Evolutionary conservation across 352 stramenopile genomes (phyloP).

Genomic region (Phytophthora fragariae): DNA sequence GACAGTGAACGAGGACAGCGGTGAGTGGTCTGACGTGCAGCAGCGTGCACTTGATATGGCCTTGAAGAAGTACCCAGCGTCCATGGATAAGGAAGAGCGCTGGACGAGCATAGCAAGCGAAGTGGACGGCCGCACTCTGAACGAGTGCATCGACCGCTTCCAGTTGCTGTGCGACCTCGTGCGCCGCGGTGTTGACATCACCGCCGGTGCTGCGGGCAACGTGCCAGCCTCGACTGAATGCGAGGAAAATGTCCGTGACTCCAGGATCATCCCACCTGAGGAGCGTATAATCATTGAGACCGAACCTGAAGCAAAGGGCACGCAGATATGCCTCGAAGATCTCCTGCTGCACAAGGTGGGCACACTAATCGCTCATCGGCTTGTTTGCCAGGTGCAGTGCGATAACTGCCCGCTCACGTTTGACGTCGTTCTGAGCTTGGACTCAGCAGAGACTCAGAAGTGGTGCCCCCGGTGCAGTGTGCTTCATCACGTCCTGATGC

Average conservation of each 20-base stretch:
- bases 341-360: conserved; percentile 76
- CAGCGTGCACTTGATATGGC: conserved; percentile 66
- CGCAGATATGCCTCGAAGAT: conserved; percentile 61
- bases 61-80: conserved; percentile 66
- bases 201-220: conserved; percentile 5
- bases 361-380: conserved; percentile 62
- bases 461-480: conserved; percentile 80
- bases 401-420: conserved; percentile 71
- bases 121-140: conserved; percentile 64
- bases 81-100: conserved; percentile 68
- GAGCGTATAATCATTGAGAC: conserved; percentile 57
- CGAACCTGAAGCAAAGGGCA: conserved; percentile 52
- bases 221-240: conserved; percentile 3
- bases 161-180: conserved; percentile 64
- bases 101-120: conserved; percentile 71
- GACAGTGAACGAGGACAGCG: conserved; percentile 10
- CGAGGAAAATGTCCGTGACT: conserved; percentile 25
- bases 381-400: conserved; percentile 71
- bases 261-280: conserved; percentile 52
- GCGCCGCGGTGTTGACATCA: conserved; percentile 24
- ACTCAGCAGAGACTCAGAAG: conserved; percentile 49
- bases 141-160: conserved; percentile 81
- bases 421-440: conserved; percentile 57
- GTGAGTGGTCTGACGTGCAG: conserved; percentile 63
- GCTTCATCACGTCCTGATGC: conserved; percentile 59